A percentile compares a stretch with the other conserved stretches of the same genome.
Conservation (phyloP, 2,329 filamentous ascomycete genomes). For the Leptographium wingfieldii region DNA sequence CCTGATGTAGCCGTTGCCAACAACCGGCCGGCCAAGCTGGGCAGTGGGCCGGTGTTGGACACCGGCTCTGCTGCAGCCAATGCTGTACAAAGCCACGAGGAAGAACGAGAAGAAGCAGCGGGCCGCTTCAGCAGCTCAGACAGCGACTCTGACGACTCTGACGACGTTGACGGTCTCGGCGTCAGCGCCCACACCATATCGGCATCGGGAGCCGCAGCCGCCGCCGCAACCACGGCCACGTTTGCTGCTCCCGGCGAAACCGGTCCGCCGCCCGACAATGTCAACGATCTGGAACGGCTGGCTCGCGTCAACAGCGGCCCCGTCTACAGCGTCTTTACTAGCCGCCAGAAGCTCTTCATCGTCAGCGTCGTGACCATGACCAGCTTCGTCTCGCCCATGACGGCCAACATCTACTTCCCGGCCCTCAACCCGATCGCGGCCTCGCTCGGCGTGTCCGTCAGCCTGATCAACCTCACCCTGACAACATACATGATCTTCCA, state of each 20-base stretch:
- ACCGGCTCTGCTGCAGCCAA: not conserved
- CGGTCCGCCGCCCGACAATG: not conserved
- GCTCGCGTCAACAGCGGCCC: slow-evolving; percentile 25
- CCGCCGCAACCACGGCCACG: not conserved
- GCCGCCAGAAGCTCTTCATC: slow-evolving; percentile 36
- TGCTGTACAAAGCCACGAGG: too few species aligned
- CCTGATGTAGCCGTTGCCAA: not conserved
- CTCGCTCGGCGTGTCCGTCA: slow-evolving; percentile 25
- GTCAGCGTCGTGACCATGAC: slow-evolving; percentile 38
- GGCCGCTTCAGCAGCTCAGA: not conserved
- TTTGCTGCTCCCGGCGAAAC: not conserved
- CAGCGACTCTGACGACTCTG: not conserved
- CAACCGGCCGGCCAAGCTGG: too few species aligned
- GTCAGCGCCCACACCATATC: not conserved
- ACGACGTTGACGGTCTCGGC: not conserved
- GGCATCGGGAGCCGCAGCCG: not conserved
- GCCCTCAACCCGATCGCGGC: slow-evolving; percentile 26
- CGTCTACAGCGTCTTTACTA: slow-evolving; percentile 27
- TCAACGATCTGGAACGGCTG: slow-evolving; percentile 20
- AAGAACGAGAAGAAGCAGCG: not conserved
- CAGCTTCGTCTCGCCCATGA: slow-evolving; percentile 44
- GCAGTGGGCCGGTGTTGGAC: not conserved
- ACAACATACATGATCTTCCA: slow-evolving; percentile 55
- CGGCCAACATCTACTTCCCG: slow-evolving; percentile 45
- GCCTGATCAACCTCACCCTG: slow-evolving; percentile 34